Evolutionary conservation across 352 stramenopile species (phyloP).

Genomic region (Phytophthora hybrid): DNA sequence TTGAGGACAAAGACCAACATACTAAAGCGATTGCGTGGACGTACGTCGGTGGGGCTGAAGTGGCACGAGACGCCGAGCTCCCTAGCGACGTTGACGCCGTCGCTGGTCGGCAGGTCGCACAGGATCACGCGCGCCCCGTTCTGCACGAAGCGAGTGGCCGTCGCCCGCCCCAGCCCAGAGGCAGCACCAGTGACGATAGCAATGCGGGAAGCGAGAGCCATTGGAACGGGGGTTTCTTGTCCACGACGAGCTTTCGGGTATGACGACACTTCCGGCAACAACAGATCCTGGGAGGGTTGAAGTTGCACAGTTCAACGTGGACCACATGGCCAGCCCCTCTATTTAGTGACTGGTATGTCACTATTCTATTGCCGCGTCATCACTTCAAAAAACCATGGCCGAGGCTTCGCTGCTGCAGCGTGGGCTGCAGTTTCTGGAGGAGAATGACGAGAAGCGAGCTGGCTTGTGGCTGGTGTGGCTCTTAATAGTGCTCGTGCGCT

Average conservation of each 20-base stretch:
- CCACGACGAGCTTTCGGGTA: neutral
- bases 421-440: conserved; percentile 60
- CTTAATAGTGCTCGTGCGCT: conserved; percentile 70
- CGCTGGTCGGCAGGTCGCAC: conserved; percentile 91
- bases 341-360: conserved; percentile 26
- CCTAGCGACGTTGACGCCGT: conserved; percentile 79
- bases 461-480: conserved; percentile 63
- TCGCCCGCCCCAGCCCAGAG: conserved; percentile 94
- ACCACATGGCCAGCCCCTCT: conserved; percentile 1
- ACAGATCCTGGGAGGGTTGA: conserved; percentile 21
- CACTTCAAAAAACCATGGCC: conserved; percentile 9
- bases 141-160: conserved; percentile 90
- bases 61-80: conserved; percentile 83
- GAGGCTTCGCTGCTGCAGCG: conserved; percentile 51
- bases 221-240: conserved; percentile 21
- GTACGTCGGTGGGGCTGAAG: conserved; percentile 83
- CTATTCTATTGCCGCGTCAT: conserved; percentile 32
- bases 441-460: conserved; percentile 55
- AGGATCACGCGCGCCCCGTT: conserved; percentile 92
- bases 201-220: conserved; percentile 72
- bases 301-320: conserved; percentile 29
- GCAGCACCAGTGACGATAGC: conserved; percentile 94
- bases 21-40: neutral
- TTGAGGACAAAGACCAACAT: neutral
- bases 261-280: conserved; percentile 2